Evolutionary conservation across 2,329 filamentous ascomycete species (phyloP).

Genomic region (Claviceps fusiformis): DNA sequence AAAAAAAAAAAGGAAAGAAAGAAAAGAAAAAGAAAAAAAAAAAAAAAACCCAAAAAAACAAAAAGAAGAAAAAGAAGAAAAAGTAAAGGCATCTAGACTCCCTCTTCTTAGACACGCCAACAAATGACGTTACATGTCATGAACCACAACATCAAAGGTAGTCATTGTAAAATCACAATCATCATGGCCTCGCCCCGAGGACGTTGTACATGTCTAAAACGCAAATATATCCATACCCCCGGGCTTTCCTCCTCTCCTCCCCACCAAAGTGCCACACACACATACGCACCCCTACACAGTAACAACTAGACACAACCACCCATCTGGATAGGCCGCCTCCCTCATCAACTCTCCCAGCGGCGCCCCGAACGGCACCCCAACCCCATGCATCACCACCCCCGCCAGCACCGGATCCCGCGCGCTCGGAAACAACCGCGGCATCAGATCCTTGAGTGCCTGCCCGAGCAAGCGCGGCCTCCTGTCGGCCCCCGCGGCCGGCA

Average conservation of each 20-base stretch:
- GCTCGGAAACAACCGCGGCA: conserved; percentile 79
- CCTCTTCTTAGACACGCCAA: too few species aligned
- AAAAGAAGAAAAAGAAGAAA: too few species aligned
- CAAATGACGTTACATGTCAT: too few species aligned
- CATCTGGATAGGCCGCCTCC: conserved; percentile 78
- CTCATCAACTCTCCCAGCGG: conserved; percentile 72
- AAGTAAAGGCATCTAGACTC: too few species aligned
- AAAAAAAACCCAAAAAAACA: background rate
- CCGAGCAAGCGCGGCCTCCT: conserved; percentile 47
- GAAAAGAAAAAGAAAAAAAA: background rate
- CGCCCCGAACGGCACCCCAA: conserved; percentile 64
- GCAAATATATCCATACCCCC: too few species aligned
- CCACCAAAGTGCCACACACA: background rate
- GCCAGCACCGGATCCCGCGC: conserved; percentile 73
- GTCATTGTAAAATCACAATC: too few species aligned
- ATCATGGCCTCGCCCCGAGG: too few species aligned
- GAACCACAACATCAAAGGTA: too few species aligned
- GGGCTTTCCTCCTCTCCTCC: too few species aligned
- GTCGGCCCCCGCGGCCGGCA: conserved; percentile 34
- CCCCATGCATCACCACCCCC: conserved; percentile 74
- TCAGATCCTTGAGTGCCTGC: conserved; percentile 56
- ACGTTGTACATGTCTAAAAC: too few species aligned
- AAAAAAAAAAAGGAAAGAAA: too few species aligned
- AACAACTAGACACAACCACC: conserved; percentile 76
- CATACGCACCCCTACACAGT: conserved; percentile 39